These are phyloP conservation scores for Daldinia loculata DNA, from an alignment of 495 filamentous ascomycete species.

Conservation along the genomic window DNA sequence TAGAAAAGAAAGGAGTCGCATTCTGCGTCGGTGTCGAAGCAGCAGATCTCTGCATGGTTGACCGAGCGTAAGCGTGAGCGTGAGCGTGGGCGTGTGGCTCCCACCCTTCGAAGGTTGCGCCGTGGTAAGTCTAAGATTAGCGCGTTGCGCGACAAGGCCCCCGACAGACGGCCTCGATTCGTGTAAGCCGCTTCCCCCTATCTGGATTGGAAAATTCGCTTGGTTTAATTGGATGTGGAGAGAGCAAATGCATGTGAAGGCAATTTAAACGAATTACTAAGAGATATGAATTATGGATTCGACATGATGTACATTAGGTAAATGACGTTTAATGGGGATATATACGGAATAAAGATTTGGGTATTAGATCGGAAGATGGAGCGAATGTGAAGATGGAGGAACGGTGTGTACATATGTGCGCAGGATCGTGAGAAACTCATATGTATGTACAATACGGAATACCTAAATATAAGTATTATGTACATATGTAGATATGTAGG, in stretches of 20 bases:
- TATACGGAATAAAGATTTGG: conserved; percentile 3
- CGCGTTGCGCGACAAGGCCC: conserved; percentile 23
- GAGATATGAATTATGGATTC: conserved; percentile 30
- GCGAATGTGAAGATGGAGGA: conserved; percentile 10
- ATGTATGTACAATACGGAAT: not conserved
- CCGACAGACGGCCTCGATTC: conserved; percentile 27
- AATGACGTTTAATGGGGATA: conserved; percentile 8
- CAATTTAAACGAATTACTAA: conserved; percentile 32
- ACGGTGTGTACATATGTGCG: not conserved
- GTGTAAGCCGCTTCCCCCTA: conserved; percentile 35
- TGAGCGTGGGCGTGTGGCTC: conserved; percentile 12
- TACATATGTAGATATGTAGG: not conserved
- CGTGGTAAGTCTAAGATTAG: conserved; percentile 39
- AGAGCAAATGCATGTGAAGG: conserved; percentile 20
- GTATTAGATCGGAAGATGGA: conserved; percentile 17
- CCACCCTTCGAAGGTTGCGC: conserved; percentile 35
- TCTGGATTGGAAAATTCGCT: conserved; percentile 26
- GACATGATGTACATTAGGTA: conserved; percentile 35
- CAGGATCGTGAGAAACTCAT: not conserved
- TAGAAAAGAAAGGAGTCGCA: conserved; percentile 55
- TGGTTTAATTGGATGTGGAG: conserved; percentile 44
- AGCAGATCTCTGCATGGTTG: conserved; percentile 54
- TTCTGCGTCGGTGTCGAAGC: conserved; percentile 50
- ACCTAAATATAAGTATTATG: not conserved
- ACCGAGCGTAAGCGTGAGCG: conserved; percentile 1